phyloP scores from a whole-genome alignment of 2,329 filamentous ascomycete genomes.

The Penicillium sp. region DNA sequence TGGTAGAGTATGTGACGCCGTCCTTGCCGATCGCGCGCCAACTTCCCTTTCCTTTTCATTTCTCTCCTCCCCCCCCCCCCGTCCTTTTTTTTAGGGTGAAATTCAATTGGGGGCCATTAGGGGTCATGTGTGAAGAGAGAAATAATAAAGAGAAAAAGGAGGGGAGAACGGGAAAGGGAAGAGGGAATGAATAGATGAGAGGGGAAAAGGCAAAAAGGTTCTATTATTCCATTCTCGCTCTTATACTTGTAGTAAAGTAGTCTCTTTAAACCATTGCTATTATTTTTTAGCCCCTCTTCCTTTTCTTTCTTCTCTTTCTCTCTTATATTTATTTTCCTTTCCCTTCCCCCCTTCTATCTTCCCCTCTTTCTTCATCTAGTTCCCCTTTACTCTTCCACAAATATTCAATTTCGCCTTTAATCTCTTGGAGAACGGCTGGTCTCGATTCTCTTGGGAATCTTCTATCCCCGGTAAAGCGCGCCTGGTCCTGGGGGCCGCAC shows the following conservation, averaged over 20 bases:
- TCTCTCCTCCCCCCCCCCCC: background rate
- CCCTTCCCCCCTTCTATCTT: background rate
- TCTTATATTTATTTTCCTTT: background rate
- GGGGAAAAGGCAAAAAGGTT: background rate
- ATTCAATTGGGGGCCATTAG: background rate
- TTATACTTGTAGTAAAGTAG: background rate
- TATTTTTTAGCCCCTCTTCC: slow-evolving; percentile 10
- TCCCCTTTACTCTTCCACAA: background rate
- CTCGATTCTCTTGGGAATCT: background rate
- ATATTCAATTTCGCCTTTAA: background rate
- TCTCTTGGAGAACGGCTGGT: background rate
- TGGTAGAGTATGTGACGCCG: slow-evolving; percentile 27
- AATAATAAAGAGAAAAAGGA: background rate
- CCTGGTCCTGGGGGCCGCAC: background rate
- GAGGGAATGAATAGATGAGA: background rate
- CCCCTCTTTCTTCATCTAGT: background rate
- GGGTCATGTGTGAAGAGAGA: background rate
- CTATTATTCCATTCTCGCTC: background rate
- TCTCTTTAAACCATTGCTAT: background rate
- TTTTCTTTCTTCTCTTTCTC: slow-evolving; percentile 12
- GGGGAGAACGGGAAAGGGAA: background rate
- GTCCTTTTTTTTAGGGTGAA: background rate
- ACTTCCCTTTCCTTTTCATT: slow-evolving; percentile 20
- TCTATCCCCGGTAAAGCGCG: background rate
- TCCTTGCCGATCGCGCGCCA: slow-evolving; percentile 42